Base-by-base conservation (phyloP, 2,329 filamentous ascomycete species). In the Myrmaecium sp. region DNA sequence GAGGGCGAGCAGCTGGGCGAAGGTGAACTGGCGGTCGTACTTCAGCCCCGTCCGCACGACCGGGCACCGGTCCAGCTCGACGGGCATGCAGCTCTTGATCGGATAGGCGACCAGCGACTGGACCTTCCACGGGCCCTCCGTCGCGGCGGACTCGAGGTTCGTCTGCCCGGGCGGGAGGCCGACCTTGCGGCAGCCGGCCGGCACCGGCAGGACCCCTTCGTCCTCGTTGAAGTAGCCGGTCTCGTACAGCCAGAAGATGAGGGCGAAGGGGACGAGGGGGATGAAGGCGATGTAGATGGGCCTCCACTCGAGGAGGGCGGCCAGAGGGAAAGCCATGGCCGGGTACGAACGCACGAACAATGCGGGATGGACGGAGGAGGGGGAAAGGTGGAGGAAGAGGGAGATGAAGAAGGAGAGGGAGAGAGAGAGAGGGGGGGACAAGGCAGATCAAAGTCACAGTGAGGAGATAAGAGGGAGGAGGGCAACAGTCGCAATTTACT, bases 41-140 rank as follows among this genome's bases (percentile, higher is more conserved):
- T 75, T 66, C 30, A 92, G 29, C 2, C 83, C 82, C 3, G 68
- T 69, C 5, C 68, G 57, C 23, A 80, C 52, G 10, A 89, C 62
- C 28, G 68, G 64, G 32, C 67, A 68, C 33, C 62, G 55, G 27
- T 66, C 54, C 24, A 93, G 51, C 52, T 89, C 80, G 29, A 92
- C 70, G 15, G 76, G 78, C 30, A 58, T 60, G 47, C 82, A 92
- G 30, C 77, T 81, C 54, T 91, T 86, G 47, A 93, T 55, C 1
- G 84, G 83, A 48, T 89, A 86, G 32, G 83, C 65, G 54, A 73
- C 74, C 27, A 92, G 58, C 29, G 76, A 78, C 47, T 81, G 74
- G 25, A 76, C 54, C 37, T 28, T 58, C 53, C 43, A 47, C 11
- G 17, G 13, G 7, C 30, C 18, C 8, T 21, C 38, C 9, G 17